Evolutionary conservation across 176 grass and related monocot species (phyloP).

Genomic region (Oryza brachyantha): DNA sequence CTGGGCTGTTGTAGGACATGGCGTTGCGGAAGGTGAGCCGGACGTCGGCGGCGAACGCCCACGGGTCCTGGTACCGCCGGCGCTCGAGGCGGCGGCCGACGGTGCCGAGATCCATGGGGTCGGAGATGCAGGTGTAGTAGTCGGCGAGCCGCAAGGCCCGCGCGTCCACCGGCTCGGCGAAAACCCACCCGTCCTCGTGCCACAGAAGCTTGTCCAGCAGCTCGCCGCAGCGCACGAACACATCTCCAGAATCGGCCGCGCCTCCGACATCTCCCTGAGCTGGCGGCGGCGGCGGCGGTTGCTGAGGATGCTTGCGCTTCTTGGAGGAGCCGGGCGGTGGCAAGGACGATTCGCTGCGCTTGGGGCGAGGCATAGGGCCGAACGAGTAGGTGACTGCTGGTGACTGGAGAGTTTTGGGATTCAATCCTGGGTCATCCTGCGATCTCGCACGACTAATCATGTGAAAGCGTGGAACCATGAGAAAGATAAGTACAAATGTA

Average conservation of each 20-base stretch:
- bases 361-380: neutral
- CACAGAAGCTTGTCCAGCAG: constrained; percentile 51
- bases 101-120: constrained; percentile 76
- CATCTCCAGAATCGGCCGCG: neutral
- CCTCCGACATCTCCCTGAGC: neutral
- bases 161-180: constrained; percentile 62
- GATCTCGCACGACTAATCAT: too few species aligned
- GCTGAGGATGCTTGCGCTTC: neutral
- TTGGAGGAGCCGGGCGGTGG: neutral
- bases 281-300: neutral
- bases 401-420: neutral
- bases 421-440: neutral
- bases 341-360: neutral
- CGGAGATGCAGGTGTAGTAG: constrained; percentile 53
- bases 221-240: neutral
- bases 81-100: constrained; percentile 54
- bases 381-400: too few species aligned
- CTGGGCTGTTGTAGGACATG: constrained; percentile 50
- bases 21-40: constrained; percentile 70
- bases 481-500: too few species aligned
- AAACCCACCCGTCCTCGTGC: constrained; percentile 59
- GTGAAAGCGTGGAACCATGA: too few species aligned
- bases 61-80: constrained; percentile 37
- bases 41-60: constrained; percentile 63
- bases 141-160: constrained; percentile 57